Base-by-base conservation (phyloP, 1,139 yeast genomes). In the Pichia sp. region DNA sequence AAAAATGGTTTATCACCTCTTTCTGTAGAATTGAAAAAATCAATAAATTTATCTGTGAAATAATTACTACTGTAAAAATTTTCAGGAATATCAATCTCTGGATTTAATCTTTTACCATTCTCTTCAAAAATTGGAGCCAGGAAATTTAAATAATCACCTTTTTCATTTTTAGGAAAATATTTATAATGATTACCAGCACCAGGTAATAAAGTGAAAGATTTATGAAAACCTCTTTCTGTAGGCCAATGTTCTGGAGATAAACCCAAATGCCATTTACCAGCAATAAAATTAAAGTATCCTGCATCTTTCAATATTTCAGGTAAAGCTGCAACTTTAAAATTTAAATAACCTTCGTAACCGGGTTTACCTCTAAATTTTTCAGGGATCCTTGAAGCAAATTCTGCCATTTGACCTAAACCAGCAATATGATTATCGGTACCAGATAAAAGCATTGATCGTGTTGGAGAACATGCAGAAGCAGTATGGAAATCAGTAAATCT, bases 391-490 rank as follows among this genome's bases (percentile, higher is more conserved):
- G 60, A 50, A 0, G 69, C 65, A 55, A 70, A 71, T 54, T 77
- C 82, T 0, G 71, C 73, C 81, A 77, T 75, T 55, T 76, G 80
- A 4, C 82, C 82, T 46, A 76, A 59, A 0, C 82, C 82, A 8
- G 82, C 82, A 57, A 77, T 70, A 48, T 77, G 82, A 54, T 76
- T 75, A 51, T 77, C 82, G 0, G 82, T 77, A 2, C 83, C 84
- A 2, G 80, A 73, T 37, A 78, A 62, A 8, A 78, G 64, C 80
- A 78, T 78, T 11, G 82, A 76, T 49, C 83, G 62, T 0, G 84
- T 78, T 3, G 84, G 83, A 2, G 82, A 76, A 52, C 83, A 78
- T 3, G 83, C 82, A 1, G 82, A 71, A 3, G 84, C 83, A 3
- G 83, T 74, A 50, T 78, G 82, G 60, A 76, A 78, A 52, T 78